Conservation (phyloP, 495 filamentous ascomycete genomes). For the Podospora pseudoanserina region DNA sequence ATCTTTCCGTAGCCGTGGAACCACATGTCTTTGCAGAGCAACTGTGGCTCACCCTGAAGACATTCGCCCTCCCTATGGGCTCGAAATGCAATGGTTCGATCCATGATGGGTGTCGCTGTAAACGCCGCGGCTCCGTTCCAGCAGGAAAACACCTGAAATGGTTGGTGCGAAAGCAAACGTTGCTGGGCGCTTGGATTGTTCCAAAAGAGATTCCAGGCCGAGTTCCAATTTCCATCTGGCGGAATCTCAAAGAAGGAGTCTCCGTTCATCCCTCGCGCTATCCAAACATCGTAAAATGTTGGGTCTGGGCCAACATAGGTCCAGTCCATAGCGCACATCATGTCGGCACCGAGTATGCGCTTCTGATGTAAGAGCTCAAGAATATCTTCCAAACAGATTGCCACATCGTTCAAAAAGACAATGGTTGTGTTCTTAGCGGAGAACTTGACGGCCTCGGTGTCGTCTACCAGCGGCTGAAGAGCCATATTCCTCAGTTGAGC, state of each 20-base stretch:
- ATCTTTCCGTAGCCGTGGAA: constrained; percentile 43
- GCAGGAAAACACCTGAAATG: constrained; percentile 55
- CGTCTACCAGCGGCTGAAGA: constrained; percentile 34
- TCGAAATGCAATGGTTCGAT: constrained; percentile 37
- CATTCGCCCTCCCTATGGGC: constrained; percentile 39
- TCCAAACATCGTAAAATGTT: constrained; percentile 52
- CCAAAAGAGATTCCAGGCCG: constrained; percentile 46
- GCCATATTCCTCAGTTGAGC: constrained; percentile 46
- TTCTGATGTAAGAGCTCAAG: constrained; percentile 50
- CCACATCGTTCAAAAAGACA: constrained; percentile 51
- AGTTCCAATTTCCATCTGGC: constrained; percentile 40
- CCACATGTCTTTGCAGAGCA: constrained; percentile 53
- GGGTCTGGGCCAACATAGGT: constrained; percentile 34
- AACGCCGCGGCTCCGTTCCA: constrained; percentile 49
- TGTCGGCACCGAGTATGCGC: constrained; percentile 41
- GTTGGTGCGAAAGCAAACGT: constrained; percentile 28
- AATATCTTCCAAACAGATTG: constrained; percentile 50
- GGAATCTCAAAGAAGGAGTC: constrained; percentile 51
- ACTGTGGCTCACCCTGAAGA: constrained; percentile 43
- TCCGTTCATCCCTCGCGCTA: constrained; percentile 46
- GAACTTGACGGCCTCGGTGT: constrained; percentile 10
- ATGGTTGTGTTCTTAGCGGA: constrained; percentile 37
- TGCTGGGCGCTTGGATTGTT: constrained; percentile 31
- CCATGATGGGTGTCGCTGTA: constrained; percentile 29
- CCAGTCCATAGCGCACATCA: constrained; percentile 57